phyloP scores from a whole-genome alignment of 768 basidiomycete genomes.

The Leucocoprinus birnbaumii region DNA sequence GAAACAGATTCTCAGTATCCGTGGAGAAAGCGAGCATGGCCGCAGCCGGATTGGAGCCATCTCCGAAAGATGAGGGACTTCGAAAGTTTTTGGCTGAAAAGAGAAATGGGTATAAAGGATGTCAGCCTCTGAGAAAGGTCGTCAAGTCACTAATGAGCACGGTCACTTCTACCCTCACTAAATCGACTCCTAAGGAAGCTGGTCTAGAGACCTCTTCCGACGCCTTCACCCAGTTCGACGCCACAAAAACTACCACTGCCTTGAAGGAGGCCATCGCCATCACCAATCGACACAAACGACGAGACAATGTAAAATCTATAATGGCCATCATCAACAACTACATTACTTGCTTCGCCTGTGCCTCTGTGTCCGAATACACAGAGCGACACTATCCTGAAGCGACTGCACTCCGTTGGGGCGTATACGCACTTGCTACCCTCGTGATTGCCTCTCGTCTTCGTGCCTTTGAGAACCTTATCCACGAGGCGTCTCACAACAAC shows the following conservation, averaged over 20 bases:
- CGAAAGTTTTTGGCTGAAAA: not conserved
- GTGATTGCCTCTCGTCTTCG: slow-evolving; percentile 5
- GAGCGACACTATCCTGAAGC: not conserved
- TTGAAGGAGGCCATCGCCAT: slow-evolving; percentile 3
- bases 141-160: not conserved
- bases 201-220: not conserved
- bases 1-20: no score
- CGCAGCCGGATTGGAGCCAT: not conserved
- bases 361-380: slow-evolving; percentile 3
- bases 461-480: slow-evolving; percentile 6
- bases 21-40: no score
- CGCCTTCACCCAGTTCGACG: slow-evolving; percentile 3
- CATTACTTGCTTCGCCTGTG: slow-evolving; percentile 6
- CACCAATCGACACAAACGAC: slow-evolving; percentile 3
- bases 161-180: not conserved
- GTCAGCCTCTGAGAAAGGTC: not conserved
- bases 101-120: not conserved
- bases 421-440: not conserved
- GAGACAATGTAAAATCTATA: slow-evolving; percentile 2
- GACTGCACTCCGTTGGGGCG: not conserved
- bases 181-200: not conserved
- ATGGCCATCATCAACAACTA: slow-evolving; percentile 7
- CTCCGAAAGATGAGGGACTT: not conserved
- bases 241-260: slow-evolving; percentile 1
- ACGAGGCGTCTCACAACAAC: slow-evolving; percentile 8